These are phyloP conservation scores for Neolentinus lepideus DNA, from an alignment of 1,284 basidiomycete genomes.

Conservation along the genomic window DNA sequence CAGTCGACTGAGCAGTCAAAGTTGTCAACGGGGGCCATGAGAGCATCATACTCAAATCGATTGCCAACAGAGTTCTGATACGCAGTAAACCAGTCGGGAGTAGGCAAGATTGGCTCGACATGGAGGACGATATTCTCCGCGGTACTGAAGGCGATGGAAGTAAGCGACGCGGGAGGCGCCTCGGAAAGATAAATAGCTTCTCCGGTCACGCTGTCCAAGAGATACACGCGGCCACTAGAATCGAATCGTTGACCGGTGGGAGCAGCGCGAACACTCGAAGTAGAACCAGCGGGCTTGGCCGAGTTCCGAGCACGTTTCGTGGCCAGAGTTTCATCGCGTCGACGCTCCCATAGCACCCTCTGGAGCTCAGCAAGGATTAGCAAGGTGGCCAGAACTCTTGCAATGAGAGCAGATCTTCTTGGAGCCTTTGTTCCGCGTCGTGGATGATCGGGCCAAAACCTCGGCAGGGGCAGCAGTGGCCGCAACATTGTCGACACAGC, in stretches of 20 bases:
- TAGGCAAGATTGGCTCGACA: not conserved
- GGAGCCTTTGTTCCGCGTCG: not conserved
- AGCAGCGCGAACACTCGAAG: not conserved
- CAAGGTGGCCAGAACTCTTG: constrained; percentile 6
- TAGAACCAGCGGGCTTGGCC: not conserved
- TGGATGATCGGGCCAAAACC: not conserved
- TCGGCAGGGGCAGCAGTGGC: not conserved
- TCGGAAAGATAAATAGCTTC: not conserved
- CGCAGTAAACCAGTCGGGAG: not conserved
- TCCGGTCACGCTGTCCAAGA: not conserved
- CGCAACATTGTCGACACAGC: not conserved
- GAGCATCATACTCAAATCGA: not conserved
- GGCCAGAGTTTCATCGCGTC: not conserved
- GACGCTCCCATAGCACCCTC: not conserved
- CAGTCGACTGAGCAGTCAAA: not conserved
- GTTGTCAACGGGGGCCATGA: not conserved
- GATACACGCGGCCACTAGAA: not conserved
- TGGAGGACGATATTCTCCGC: not conserved
- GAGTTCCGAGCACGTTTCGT: not conserved
- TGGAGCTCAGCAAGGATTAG: constrained; percentile 3
- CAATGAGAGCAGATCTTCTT: constrained; percentile 3
- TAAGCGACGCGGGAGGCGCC: not conserved
- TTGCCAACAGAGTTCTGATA: not conserved
- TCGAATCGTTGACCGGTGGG: not conserved
- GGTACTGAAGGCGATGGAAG: not conserved